A percentile compares a stretch with the other conserved stretches of the same genome.
phyloP scores from a whole-genome alignment of 2,329 filamentous ascomycete genomes.

The Berkeleyomyces basicola region DNA sequence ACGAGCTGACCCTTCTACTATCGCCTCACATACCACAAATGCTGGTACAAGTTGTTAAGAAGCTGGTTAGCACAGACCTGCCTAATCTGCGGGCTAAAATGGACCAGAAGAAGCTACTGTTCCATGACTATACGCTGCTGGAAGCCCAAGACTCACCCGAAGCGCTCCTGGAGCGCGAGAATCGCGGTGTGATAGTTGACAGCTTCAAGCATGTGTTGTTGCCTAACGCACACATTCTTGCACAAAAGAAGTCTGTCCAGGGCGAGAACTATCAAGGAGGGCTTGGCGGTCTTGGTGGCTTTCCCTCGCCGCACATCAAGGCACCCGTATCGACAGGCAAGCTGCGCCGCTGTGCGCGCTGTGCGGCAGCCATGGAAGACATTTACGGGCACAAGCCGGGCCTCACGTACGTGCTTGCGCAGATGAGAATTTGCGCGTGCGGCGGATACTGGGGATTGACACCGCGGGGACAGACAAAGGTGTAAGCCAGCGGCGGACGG shows the following conservation, averaged over 20 bases:
- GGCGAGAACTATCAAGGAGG: constrained; percentile 12
- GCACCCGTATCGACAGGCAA: constrained; percentile 29
- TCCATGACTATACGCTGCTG: constrained; percentile 53
- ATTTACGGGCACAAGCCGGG: constrained; percentile 30
- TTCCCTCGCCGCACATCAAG: constrained; percentile 5
- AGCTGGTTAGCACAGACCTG: constrained; percentile 44
- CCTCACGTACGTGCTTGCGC: constrained; percentile 35
- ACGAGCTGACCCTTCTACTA: constrained; percentile 37
- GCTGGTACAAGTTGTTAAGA: constrained; percentile 43
- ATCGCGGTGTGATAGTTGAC: constrained; percentile 29
- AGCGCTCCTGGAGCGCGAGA: constrained; percentile 27
- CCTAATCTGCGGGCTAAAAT: constrained; percentile 39
- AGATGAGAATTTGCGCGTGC: constrained; percentile 39
- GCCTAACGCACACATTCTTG: constrained; percentile 14
- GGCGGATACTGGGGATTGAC: constrained; percentile 34
- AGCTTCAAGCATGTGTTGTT: constrained; percentile 44
- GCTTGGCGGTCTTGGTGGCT: not conserved
- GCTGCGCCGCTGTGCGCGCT: constrained; percentile 29
- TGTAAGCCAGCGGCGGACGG: not conserved
- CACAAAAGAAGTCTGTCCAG: constrained; percentile 16
- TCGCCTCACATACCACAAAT: constrained; percentile 28
- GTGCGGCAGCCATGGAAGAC: constrained; percentile 50
- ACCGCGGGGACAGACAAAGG: constrained; percentile 8
- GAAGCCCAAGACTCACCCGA: constrained; percentile 40
- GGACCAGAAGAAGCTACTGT: constrained; percentile 53